A percentile compares a stretch with the other conserved stretches of the same genome.
These are phyloP conservation scores for Salmacisia buchloeana DNA, from an alignment of 1,284 basidiomycete genomes.

Conservation along the genomic window DNA sequence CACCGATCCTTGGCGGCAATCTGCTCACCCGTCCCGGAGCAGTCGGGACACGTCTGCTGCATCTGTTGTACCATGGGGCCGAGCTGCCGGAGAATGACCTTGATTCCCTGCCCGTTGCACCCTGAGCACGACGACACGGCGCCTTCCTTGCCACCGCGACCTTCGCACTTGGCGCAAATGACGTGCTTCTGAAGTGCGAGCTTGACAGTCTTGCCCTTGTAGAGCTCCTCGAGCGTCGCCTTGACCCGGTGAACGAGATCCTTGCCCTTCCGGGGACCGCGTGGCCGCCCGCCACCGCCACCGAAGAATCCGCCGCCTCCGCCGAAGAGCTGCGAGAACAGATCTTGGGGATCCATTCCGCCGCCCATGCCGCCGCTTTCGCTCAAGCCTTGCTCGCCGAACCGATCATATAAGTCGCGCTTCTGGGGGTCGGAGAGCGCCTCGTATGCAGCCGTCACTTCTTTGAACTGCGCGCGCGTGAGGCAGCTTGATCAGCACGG, in stretches of 20 bases:
- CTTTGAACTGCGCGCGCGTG: constrained; percentile 70
- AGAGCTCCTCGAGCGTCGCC: constrained; percentile 93
- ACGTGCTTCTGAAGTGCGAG: constrained; percentile 93
- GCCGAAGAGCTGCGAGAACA: constrained; percentile 94
- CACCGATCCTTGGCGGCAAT: constrained; percentile 93
- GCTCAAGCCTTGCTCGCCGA: constrained; percentile 85
- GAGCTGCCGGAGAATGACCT: constrained; percentile 80
- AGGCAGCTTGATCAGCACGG: background rate
- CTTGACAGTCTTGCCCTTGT: constrained; percentile 97
- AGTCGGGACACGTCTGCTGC: constrained; percentile 90
- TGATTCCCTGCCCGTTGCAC: constrained; percentile 87
- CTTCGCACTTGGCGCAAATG: constrained; percentile 87
- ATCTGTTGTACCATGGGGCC: constrained; percentile 99
- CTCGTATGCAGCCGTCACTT: constrained; percentile 95
- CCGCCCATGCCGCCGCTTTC: constrained; percentile 62
- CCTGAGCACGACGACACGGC: constrained; percentile 73
- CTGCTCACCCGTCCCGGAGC: constrained; percentile 82
- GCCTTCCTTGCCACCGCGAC: constrained; percentile 95
- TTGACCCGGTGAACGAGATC: constrained; percentile 95
- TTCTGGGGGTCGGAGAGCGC: constrained; percentile 84
- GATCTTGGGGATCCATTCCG: constrained; percentile 95
- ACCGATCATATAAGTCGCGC: constrained; percentile 68
- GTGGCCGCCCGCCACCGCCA: constrained; percentile 61
- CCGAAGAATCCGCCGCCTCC: constrained; percentile 62
- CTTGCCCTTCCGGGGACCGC: constrained; percentile 92